Conservation (phyloP, 1,284 basidiomycete genomes). For the Cryptococcus neoformans region DNA sequence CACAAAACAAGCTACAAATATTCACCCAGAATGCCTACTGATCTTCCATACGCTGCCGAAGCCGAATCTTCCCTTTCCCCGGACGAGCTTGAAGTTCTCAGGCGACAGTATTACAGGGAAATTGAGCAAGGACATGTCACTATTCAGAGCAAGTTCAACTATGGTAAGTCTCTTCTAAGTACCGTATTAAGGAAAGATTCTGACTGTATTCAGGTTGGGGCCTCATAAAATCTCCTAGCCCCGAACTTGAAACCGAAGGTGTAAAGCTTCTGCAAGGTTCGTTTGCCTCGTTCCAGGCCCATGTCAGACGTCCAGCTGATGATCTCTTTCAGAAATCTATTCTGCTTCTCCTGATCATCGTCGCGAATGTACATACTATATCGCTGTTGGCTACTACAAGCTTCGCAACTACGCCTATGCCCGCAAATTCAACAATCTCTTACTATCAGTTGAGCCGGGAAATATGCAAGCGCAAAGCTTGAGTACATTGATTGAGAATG, state of each 20-base stretch:
- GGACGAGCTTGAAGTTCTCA: conserved; percentile 85
- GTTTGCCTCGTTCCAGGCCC: conserved; percentile 17
- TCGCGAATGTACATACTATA: conserved; percentile 95
- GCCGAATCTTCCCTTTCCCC: conserved; percentile 82
- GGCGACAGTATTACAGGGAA: conserved; percentile 85
- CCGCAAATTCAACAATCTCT: conserved; percentile 83
- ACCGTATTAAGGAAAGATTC: not conserved
- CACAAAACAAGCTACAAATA: no score
- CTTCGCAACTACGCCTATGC: conserved; percentile 94
- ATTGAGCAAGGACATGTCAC: conserved; percentile 78
- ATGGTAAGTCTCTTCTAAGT: conserved; percentile 56
- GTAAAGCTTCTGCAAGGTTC: conserved; percentile 86
- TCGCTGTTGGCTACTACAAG: conserved; percentile 96
- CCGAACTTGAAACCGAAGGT: conserved; percentile 83
- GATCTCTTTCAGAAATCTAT: conserved; percentile 71
- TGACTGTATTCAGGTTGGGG: conserved; percentile 62
- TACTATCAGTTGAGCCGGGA: conserved; percentile 88
- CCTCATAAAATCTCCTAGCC: conserved; percentile 79
- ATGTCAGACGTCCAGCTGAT: not conserved
- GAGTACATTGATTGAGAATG: conserved; percentile 77
- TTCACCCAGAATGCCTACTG: conserved; percentile 54
- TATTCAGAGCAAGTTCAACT: conserved; percentile 97
- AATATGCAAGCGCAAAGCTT: conserved; percentile 94
- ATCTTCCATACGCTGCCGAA: conserved; percentile 95
- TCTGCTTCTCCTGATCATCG: conserved; percentile 80